Evolutionary conservation across 352 stramenopile genomes (phyloP), one percentile per base, ranked within the genome.

Genomic region (Phytophthora brassicae): DNA sequence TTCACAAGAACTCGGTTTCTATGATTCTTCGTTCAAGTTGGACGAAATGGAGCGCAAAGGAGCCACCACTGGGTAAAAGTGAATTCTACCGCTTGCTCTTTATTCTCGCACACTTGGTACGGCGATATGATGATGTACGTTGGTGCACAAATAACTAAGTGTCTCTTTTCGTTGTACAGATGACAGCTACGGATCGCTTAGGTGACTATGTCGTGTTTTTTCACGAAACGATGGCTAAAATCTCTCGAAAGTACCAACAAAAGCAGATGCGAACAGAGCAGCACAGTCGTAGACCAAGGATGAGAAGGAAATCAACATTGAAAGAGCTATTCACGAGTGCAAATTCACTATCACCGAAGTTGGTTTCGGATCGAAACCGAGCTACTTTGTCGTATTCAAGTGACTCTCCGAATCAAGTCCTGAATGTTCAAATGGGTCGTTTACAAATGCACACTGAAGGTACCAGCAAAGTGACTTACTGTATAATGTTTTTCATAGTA

Each of bases 181-280:
- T 91, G 79, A 92, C 81, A 14, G 67, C 72, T 41, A 89, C 75
- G 23, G 84, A 90, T 53, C 65, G 78, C 0, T 47, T 94, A 6
- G 70, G 62, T 19, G 84, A 91, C 51, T 94, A 94, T 57, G 70
- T 93, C 6, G 54, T 72, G 5, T 94, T 91, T 60, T 89, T 92
- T 23, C 73, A 90, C 20, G 74, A 91, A 31, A 92, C 79, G 0
- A 72, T 93, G 24, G 41, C 60, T 22, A 86, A 83, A 55, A 84
- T 91, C 36, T 59, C 63, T 4, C 68, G 70, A 6, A 58, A 81
- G 2, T 75, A 78, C 39, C 79, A 74, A 19, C 78, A 67, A 64
- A 90, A 88, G 54, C 56, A 70, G 24, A 36, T 48, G 2, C 62
- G 55, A 22, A 49, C 13, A 2, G 55, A 70, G 28, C 56, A 70